A percentile compares a stretch with the other conserved stretches of the same genome.
phyloP scores from a whole-genome alignment of 148 eudicot genomes.

The Chenopodium berlandieri region DNA sequence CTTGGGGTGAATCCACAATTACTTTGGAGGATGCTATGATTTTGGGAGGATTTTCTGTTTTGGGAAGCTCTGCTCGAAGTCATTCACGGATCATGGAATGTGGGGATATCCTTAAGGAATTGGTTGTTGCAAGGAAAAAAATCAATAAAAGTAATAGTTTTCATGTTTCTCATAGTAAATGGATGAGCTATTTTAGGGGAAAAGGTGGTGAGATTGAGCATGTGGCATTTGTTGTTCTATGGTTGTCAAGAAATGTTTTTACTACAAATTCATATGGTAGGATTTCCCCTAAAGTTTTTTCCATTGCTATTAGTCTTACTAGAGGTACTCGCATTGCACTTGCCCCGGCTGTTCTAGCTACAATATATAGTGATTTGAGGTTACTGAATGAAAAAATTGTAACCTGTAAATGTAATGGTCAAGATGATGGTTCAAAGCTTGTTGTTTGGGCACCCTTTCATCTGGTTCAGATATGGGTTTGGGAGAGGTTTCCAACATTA shows the following conservation, averaged over 20 bases:
- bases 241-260: constrained; percentile 39
- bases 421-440: constrained; percentile 2
- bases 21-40: constrained; percentile 41
- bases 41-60: constrained; percentile 34
- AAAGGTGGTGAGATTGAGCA: constrained; percentile 30
- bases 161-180: not conserved
- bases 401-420: too few relatives aligned
- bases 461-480: constrained; percentile 44
- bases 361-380: constrained; percentile 32
- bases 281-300: constrained; percentile 22
- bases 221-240: constrained; percentile 33
- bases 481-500: constrained; percentile 41
- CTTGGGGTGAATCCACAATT: constrained; percentile 37
- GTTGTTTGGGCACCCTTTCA: constrained; percentile 25
- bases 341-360: constrained; percentile 36
- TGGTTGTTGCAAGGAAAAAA: not conserved
- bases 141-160: too few relatives aligned
- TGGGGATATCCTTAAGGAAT: not conserved
- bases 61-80: constrained; percentile 5
- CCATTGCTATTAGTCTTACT: constrained; percentile 29
- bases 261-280: not conserved
- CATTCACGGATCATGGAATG: not conserved
- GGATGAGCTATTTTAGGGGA: constrained; percentile 30
- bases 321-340: constrained; percentile 20
- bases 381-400: constrained; percentile 16